phyloP scores from a whole-genome alignment of 2,329 filamentous ascomycete species.

The Monilinia aucupariae region DNA sequence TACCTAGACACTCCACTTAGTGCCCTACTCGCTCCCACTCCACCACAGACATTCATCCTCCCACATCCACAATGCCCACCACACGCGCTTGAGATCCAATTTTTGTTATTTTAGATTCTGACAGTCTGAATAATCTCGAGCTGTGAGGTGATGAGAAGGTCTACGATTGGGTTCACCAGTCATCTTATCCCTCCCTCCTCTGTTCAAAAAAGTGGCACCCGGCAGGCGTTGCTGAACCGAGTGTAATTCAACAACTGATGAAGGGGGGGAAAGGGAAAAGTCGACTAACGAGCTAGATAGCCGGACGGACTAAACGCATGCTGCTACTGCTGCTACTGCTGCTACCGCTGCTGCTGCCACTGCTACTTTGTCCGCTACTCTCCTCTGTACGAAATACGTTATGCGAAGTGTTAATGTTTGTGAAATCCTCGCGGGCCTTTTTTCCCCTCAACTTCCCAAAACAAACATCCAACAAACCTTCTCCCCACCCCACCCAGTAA shows the following conservation, averaged over 20 bases:
- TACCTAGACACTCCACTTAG: background rate
- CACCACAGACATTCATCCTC: slow-evolving; percentile 6
- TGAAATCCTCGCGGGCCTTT: background rate
- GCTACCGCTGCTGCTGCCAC: too few species aligned
- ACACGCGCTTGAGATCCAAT: slow-evolving; percentile 15
- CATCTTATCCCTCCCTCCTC: slow-evolving; percentile 9
- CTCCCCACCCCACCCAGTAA: slow-evolving; percentile 13
- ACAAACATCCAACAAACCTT: slow-evolving; percentile 9
- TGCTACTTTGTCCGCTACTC: too few species aligned
- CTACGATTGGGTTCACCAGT: slow-evolving; percentile 7
- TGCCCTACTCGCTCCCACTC: background rate
- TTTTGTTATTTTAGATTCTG: slow-evolving; percentile 10
- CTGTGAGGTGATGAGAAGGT: background rate
- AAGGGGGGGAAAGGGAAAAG: background rate
- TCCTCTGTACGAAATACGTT: slow-evolving; percentile 1
- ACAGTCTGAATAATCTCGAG: background rate
- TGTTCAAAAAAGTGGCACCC: slow-evolving; percentile 13
- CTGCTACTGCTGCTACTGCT: too few species aligned
- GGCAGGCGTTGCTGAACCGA: slow-evolving; percentile 15
- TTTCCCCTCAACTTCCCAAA: slow-evolving; percentile 2
- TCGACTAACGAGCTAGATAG: slow-evolving; percentile 8
- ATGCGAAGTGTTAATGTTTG: background rate
- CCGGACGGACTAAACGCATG: slow-evolving; percentile 7
- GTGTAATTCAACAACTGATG: slow-evolving; percentile 7
- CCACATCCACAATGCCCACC: slow-evolving; percentile 13